Conservation (phyloP, 352 stramenopile genomes). For the Phytophthora pisi region DNA sequence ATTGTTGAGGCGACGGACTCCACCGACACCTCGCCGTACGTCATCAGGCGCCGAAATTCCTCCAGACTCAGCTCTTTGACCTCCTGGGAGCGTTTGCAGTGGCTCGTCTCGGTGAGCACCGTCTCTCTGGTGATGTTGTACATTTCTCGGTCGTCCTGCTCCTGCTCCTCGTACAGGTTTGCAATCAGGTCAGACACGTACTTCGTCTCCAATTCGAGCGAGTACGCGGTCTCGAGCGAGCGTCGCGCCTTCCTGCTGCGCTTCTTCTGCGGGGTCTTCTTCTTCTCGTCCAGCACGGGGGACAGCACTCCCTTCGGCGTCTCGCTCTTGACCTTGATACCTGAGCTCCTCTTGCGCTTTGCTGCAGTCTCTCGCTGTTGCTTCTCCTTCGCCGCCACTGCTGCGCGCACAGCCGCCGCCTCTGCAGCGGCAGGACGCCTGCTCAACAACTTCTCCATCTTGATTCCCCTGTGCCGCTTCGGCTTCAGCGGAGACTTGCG, state of each 20-base stretch:
- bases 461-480: conserved; percentile 17
- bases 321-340: conserved; percentile 15
- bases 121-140: conserved; percentile 71
- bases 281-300: conserved; percentile 61
- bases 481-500: conserved; percentile 20
- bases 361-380: background rate
- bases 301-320: conserved; percentile 36
- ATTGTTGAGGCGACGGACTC: conserved; percentile 68
- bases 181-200: conserved; percentile 56
- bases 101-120: conserved; percentile 62
- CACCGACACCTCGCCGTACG: conserved; percentile 82
- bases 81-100: conserved; percentile 66
- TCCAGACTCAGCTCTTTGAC: conserved; percentile 70
- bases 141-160: conserved; percentile 80
- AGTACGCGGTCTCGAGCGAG: conserved; percentile 52
- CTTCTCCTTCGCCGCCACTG: conserved; percentile 22
- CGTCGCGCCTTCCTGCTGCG: conserved; percentile 42
- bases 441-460: conserved; percentile 12
- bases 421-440: conserved; percentile 20
- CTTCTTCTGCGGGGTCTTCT: conserved; percentile 55
- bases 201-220: conserved; percentile 36
- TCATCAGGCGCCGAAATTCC: conserved; percentile 78
- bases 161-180: conserved; percentile 72
- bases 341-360: conserved; percentile 15
- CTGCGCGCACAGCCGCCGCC: conserved; percentile 21